These are phyloP conservation scores for Neofusicoccum ribis DNA, from an alignment of 2,329 filamentous ascomycete species.

Conservation along the genomic window DNA sequence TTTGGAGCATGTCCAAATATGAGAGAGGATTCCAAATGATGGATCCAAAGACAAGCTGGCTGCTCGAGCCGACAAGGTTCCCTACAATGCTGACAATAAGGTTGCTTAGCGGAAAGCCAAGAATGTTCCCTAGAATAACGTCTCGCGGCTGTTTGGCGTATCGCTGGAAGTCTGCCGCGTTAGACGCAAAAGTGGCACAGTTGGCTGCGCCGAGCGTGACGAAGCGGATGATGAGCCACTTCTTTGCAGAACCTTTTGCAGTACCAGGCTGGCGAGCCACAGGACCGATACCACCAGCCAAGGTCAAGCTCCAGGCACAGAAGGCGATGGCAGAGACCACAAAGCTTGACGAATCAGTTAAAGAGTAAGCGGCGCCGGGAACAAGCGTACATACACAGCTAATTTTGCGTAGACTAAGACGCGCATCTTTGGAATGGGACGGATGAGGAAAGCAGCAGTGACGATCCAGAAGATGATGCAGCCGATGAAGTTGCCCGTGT, in stretches of 20 bases:
- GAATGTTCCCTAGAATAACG: conserved; percentile 42
- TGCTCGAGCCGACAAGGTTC: conserved; percentile 39
- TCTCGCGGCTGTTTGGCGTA: conserved; percentile 39
- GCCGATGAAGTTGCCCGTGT: not conserved
- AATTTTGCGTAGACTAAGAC: not conserved
- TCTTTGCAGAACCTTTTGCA: too few species aligned
- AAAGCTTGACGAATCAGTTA: too few species aligned
- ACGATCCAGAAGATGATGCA: not conserved
- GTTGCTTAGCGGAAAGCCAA: conserved; percentile 44
- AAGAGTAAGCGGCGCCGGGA: too few species aligned
- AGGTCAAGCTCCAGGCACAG: too few species aligned
- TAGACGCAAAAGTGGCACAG: too few species aligned
- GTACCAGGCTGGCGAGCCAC: too few species aligned
- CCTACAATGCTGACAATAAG: conserved; percentile 43
- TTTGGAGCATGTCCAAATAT: conserved; percentile 39
- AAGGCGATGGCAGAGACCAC: too few species aligned
- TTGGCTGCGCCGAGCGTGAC: too few species aligned
- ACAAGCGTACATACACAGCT: too few species aligned
- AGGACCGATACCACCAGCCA: too few species aligned
- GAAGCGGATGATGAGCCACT: too few species aligned
- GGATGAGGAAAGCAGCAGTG: not conserved
- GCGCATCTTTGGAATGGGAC: not conserved
- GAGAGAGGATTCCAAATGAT: conserved; percentile 40
- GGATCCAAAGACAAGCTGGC: conserved; percentile 34
- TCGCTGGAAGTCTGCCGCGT: too few species aligned